These are phyloP conservation scores for Allium sativum DNA, from an alignment of 106 monocot species.

Conservation along the genomic window DNA sequence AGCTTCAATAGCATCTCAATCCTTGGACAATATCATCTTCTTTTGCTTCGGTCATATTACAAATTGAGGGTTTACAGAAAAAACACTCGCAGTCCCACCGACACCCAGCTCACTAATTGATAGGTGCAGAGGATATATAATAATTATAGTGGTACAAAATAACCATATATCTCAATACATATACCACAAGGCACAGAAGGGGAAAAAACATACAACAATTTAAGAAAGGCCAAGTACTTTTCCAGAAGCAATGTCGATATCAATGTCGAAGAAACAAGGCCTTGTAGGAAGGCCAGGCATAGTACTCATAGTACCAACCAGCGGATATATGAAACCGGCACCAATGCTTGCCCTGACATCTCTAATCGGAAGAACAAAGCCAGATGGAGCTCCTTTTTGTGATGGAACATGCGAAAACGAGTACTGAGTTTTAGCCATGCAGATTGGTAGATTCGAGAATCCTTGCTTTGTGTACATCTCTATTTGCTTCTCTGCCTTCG, in stretches of 20 bases:
- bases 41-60: no score
- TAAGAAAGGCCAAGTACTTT: slow-evolving; percentile 83
- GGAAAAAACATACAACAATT: background rate
- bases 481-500: slow-evolving; percentile 87
- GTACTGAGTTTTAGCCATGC: slow-evolving; percentile 99
- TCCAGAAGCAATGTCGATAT: slow-evolving; percentile 66
- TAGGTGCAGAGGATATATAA: no score
- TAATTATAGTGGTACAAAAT: no score
- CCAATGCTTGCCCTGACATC: slow-evolving; percentile 96
- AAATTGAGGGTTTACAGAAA: no score
- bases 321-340: slow-evolving; percentile 92
- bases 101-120: no score
- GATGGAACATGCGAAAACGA: slow-evolving; percentile 80
- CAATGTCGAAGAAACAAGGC: slow-evolving; percentile 98
- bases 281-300: slow-evolving; percentile 99
- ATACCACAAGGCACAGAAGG: no score
- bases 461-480: slow-evolving; percentile 92
- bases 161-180: no score
- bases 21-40: no score
- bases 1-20: no score
- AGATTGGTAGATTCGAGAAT: slow-evolving; percentile 78
- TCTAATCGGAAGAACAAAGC: slow-evolving; percentile 80
- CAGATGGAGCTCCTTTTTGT: slow-evolving; percentile 75
- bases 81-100: no score
- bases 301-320: slow-evolving; percentile 85